These are phyloP conservation scores for Micromonas commoda DNA, from an alignment of 139 green algal species.

Conservation along the genomic window DNA sequence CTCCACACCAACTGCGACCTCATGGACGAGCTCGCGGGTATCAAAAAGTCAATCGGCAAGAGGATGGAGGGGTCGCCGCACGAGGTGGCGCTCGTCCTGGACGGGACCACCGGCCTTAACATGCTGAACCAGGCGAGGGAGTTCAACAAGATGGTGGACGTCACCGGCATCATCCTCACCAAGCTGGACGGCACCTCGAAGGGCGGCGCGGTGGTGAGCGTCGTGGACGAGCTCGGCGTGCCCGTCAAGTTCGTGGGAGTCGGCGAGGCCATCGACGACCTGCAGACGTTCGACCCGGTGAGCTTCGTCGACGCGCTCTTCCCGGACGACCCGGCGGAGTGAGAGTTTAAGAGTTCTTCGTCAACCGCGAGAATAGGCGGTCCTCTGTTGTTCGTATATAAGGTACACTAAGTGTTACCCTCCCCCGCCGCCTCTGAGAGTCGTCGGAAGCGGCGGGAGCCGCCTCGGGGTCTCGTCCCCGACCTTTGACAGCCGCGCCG, in stretches of 20 bases:
- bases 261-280: constrained; percentile 82
- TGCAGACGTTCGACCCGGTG: constrained; percentile 86
- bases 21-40: constrained; percentile 80
- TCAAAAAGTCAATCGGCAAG: constrained; percentile 55
- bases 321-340: constrained; percentile 17
- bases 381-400: too few species aligned
- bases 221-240: constrained; percentile 89
- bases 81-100: constrained; percentile 85
- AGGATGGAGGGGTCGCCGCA: constrained; percentile 47
- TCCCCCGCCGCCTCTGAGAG: too few species aligned
- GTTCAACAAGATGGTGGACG: constrained; percentile 75
- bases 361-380: too few species aligned
- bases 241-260: constrained; percentile 97
- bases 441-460: too few species aligned
- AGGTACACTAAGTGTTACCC: too few species aligned
- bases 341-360: background rate
- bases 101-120: constrained; percentile 96
- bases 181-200: constrained; percentile 93
- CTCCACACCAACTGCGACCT: constrained; percentile 91
- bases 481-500: too few species aligned
- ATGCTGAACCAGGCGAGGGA: constrained; percentile 89
- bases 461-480: too few species aligned
- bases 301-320: constrained; percentile 82
- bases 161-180: constrained; percentile 91
- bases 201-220: constrained; percentile 69